Evolutionary conservation across 352 stramenopile genomes (phyloP), one percentile per base, ranked within the genome.

Genomic region (Phytophthora colocasiae): DNA sequence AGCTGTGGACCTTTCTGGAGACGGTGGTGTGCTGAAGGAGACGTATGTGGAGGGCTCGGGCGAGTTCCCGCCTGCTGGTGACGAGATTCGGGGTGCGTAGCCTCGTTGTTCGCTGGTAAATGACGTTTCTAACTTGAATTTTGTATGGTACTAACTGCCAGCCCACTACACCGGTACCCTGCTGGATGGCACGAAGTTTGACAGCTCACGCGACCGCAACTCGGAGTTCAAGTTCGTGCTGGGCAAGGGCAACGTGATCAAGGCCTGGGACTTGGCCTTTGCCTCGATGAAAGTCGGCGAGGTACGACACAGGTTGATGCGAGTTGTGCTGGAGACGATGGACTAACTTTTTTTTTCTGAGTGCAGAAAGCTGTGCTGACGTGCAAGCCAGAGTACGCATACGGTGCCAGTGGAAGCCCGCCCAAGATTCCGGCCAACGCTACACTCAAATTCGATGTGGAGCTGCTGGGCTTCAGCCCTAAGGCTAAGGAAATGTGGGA

Each of bases 401-500:
- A 99, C 76, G 96, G 96, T 15, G 85, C 85, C 48, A 86, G 63
- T 40, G 92, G 93, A 38, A 96, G 80, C 53, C 95, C 94, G 29
- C 95, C 94, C 0, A 98, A 98, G 71, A 99, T 99, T 64, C 96
- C 96, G 7, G 72, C 84, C n/a, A 95, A 97, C 52, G 91, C 96
- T 6, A 97, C 89, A 53, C 76, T 99, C 15, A 91, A 97, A 69
- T 99, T 99, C 75, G 96, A 99, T 47, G 95, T 99, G 8, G 96
- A 99, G 78, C 73, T 99, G 47, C 68, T 99, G 26, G 91, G 86
- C 45, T 98, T 98, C 73, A 85, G 87, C 51, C 91, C 97, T 50
- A 98, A 98, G 77, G 90, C 93, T 36, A 98, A 98, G 73, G 89
- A 98, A 73, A 91, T 95, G 69, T 98, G 92, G 92, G 92, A 99